These are phyloP conservation scores for Triticum aestivum DNA, from an alignment of 176 grass and related monocot genomes.

Conservation along the genomic window DNA sequence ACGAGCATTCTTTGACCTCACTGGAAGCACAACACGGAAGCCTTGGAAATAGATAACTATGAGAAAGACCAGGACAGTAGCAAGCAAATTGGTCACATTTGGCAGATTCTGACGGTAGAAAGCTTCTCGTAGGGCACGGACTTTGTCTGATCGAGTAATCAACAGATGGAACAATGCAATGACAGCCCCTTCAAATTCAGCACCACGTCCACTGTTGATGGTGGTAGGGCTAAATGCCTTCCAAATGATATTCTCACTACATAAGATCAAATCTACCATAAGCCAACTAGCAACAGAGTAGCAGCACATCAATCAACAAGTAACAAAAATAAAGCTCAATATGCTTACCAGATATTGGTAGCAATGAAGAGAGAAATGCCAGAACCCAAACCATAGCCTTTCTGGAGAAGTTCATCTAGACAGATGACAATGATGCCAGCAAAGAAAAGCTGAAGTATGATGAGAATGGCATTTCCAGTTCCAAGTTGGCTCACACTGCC, in stretches of 20 bases:
- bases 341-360: conserved; percentile 85
- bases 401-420: conserved; percentile 92
- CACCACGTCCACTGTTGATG: conserved; percentile 89
- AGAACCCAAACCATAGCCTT: conserved; percentile 95
- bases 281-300: conserved; percentile 4
- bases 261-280: neutral
- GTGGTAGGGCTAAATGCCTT: conserved; percentile 98
- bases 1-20: conserved; percentile 88
- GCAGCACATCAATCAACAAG: neutral
- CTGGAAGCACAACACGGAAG: conserved; percentile 90
- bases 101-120: conserved; percentile 95
- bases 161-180: conserved; percentile 91
- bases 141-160: conserved; percentile 88
- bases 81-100: conserved; percentile 90
- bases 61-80: conserved; percentile 91
- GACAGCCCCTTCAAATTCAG: conserved; percentile 96
- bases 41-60: conserved; percentile 98
- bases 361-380: conserved; percentile 96
- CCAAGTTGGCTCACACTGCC: conserved; percentile 91
- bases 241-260: conserved; percentile 95
- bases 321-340: neutral
- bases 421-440: conserved; percentile 97
- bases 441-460: conserved; percentile 98
- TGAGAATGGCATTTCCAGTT: conserved; percentile 95
- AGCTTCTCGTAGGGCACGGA: conserved; percentile 74